A percentile compares a stretch with the other conserved stretches of the same genome.
Conservation (phyloP, 345 rosid species). For the Ceriops tagal region DNA sequence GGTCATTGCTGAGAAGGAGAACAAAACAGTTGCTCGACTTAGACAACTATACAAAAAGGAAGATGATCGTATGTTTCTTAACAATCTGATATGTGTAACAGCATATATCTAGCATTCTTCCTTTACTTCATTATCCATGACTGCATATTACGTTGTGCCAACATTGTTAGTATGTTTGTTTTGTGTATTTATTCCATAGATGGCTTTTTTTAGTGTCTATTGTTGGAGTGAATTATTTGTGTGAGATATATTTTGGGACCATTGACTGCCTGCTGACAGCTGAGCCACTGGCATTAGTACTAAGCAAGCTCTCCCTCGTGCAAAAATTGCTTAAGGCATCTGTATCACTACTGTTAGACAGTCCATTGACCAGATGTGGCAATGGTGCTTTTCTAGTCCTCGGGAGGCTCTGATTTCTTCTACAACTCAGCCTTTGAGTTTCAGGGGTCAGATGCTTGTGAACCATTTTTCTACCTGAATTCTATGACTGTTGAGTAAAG, state of each 20-base stretch:
- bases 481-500: too few species aligned
- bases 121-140: background rate
- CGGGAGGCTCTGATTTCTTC: too few species aligned
- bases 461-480: too few species aligned
- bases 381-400: too few species aligned
- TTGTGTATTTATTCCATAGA: too few species aligned
- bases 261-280: too few species aligned
- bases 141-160: too few species aligned
- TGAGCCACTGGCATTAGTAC: too few species aligned
- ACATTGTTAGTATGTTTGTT: too few species aligned
- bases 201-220: background rate
- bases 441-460: too few species aligned
- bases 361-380: background rate
- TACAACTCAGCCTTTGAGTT: too few species aligned
- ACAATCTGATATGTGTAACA: constrained; percentile 1
- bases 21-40: constrained; percentile 42
- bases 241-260: background rate
- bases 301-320: background rate
- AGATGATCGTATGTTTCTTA: constrained; percentile 57
- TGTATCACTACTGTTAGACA: background rate
- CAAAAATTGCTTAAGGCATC: background rate
- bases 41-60: constrained; percentile 61
- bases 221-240: background rate
- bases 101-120: too few species aligned
- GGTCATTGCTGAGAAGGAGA: constrained; percentile 44